These are phyloP conservation scores for Trichoderma atrobrunneum DNA, from an alignment of 2,329 filamentous ascomycete species.

Conservation along the genomic window DNA sequence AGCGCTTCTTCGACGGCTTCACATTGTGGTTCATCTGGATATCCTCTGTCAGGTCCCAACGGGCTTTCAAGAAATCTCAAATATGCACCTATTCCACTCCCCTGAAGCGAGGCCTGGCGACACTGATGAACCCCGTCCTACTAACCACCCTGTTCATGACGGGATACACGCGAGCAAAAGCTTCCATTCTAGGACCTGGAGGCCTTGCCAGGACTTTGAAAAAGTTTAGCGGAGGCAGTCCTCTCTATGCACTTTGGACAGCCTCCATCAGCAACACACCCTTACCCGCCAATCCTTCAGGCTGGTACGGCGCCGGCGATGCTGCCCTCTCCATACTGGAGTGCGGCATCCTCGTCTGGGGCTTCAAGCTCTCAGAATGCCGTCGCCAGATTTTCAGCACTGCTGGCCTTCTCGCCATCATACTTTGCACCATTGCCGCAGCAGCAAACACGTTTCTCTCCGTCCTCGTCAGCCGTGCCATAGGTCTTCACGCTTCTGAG, in stretches of 20 bases:
- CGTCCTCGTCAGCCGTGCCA: constrained; percentile 35
- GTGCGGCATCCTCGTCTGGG: constrained; percentile 51
- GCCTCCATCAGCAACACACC: constrained; percentile 15
- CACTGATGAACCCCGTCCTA: constrained; percentile 48
- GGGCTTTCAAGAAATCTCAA: constrained; percentile 31
- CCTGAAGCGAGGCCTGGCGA: constrained; percentile 35
- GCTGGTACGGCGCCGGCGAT: constrained; percentile 48
- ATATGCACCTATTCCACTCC: constrained; percentile 14
- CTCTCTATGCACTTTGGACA: constrained; percentile 38
- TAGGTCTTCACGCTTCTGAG: constrained; percentile 37
- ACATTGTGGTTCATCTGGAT: constrained; percentile 52
- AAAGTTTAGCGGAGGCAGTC: constrained; percentile 35
- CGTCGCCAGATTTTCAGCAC: constrained; percentile 44
- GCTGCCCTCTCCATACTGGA: constrained; percentile 48
- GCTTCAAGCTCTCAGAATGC: constrained; percentile 53
- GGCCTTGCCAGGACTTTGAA: constrained; percentile 32
- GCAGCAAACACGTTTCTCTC: constrained; percentile 43
- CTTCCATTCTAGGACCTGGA: constrained; percentile 28
- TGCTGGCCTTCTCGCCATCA: constrained; percentile 39
- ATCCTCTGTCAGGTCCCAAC: constrained; percentile 39
- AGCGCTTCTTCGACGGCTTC: constrained; percentile 45
- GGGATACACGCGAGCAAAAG: constrained; percentile 43
- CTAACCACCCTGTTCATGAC: constrained; percentile 45
- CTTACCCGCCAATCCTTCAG: constrained; percentile 21
- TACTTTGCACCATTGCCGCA: constrained; percentile 38